Conservation (phyloP, 1,139 yeast species). For the Scheffersomyces stambukii region DNA sequence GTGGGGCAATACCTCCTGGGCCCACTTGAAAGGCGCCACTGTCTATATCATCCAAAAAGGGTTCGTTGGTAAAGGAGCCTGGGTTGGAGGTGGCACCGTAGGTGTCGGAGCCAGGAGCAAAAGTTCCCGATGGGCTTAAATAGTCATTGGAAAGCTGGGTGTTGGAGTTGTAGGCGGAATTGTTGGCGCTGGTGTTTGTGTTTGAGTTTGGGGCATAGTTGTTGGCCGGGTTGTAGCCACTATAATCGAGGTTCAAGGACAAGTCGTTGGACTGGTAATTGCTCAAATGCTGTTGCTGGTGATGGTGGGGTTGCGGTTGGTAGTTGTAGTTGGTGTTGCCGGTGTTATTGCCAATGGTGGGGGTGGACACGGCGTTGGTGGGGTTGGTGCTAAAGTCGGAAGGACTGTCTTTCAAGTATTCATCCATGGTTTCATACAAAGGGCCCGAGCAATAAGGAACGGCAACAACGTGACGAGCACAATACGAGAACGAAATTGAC, state of each 20-base stretch:
- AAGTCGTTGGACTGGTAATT: slow-evolving; percentile 9
- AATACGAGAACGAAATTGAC: no score
- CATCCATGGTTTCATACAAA: slow-evolving; percentile 38
- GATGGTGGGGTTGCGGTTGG: slow-evolving; percentile 5
- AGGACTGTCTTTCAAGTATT: slow-evolving; percentile 36
- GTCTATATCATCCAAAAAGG: slow-evolving; percentile 35
- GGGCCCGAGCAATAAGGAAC: no score
- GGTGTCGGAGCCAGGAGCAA: slow-evolving; percentile 5
- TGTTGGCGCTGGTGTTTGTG: slow-evolving; percentile 2
- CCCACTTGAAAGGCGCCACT: slow-evolving; percentile 13
- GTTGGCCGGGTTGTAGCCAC: slow-evolving; percentile 6
- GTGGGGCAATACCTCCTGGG: slow-evolving; percentile 12
- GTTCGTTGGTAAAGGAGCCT: slow-evolving; percentile 26
- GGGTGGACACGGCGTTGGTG: slow-evolving; percentile 3
- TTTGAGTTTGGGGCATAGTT: slow-evolving; percentile 3
- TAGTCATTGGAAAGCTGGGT: slow-evolving; percentile 9
- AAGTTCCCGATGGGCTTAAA: slow-evolving; percentile 11
- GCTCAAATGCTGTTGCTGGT: no score
- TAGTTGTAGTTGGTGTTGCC: slow-evolving; percentile 4
- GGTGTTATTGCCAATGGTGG: slow-evolving; percentile 2
- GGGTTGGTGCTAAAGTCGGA: slow-evolving; percentile 16
- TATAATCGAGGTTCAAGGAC: slow-evolving; percentile 12
- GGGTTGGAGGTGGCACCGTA: slow-evolving; percentile 10
- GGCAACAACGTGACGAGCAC: background rate
- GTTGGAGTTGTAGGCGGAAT: slow-evolving; percentile 9